phyloP scores from a whole-genome alignment of 1,139 yeast species.

The Geotrichum histeridarum region DNA sequence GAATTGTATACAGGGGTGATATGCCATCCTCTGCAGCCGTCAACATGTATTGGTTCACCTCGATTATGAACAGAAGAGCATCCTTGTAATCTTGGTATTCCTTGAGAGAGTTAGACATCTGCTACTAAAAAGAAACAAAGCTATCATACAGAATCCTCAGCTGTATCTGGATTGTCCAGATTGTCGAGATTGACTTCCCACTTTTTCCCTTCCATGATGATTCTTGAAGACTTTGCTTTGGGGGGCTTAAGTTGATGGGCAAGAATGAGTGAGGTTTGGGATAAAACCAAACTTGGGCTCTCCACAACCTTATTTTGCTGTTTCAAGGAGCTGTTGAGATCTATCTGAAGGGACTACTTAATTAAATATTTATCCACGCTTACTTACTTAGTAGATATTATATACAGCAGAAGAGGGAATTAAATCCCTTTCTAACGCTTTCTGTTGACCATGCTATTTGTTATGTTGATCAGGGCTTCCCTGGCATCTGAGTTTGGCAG shows the following conservation, averaged over 20 bases:
- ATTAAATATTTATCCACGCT: neutral
- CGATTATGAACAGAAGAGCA: constrained; percentile 37
- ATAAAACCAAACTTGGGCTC: no score
- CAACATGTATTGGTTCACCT: constrained; percentile 35
- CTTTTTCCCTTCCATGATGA: constrained; percentile 2
- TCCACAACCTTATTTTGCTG: no score
- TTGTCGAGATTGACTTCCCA: constrained; percentile 8
- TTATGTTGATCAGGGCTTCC: constrained; percentile 77
- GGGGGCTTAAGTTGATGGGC: neutral
- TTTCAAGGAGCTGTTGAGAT: neutral
- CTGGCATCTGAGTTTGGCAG: constrained; percentile 91
- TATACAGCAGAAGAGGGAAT: neutral
- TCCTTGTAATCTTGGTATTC: constrained; percentile 32
- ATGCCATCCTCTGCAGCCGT: constrained; percentile 19
- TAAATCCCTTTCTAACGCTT: constrained; percentile 28
- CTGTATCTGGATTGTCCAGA: constrained; percentile 4
- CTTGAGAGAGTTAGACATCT: constrained; percentile 5
- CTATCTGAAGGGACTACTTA: neutral
- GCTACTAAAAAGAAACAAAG: neutral
- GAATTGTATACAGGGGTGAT: constrained; percentile 24
- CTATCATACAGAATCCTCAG: constrained; percentile 6
- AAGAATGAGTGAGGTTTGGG: no score
- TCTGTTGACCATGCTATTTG: constrained; percentile 82
- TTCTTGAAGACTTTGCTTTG: neutral
- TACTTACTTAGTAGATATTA: neutral